A percentile compares a stretch with the other conserved stretches of the same genome.
Conservation (phyloP, 192 early-diverging fungal genomes). For the Coemansia sp. region DNA sequence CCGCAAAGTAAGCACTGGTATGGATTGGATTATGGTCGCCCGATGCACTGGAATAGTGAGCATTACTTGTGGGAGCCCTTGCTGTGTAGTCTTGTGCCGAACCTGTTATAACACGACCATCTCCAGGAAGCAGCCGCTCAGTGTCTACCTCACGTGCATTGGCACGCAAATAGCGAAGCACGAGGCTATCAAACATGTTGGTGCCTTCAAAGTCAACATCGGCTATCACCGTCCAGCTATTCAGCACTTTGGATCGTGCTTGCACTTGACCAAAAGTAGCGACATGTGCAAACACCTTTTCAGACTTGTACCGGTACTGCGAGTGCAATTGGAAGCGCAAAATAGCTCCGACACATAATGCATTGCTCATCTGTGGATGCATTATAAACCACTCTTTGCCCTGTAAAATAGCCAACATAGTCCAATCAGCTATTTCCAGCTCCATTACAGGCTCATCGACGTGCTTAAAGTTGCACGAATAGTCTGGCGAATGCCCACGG, state of each 20-base stretch:
- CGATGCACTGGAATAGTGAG: conserved; percentile 75
- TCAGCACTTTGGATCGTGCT: conserved; percentile 49
- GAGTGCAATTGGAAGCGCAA: conserved; percentile 80
- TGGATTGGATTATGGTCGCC: conserved; percentile 95
- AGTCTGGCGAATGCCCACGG: conserved; percentile 74
- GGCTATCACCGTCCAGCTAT: conserved; percentile 71
- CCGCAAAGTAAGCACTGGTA: conserved; percentile 87
- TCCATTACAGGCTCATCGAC: conserved; percentile 72
- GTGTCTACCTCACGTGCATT: conserved; percentile 68
- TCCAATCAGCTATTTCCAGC: conserved; percentile 60
- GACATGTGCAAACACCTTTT: conserved; percentile 57
- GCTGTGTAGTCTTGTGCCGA: not conserved
- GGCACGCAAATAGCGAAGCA: conserved; percentile 76
- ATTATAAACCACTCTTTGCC: conserved; percentile 79
- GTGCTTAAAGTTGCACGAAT: conserved; percentile 72
- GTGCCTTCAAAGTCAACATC: conserved; percentile 70
- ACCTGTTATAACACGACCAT: conserved; percentile 33
- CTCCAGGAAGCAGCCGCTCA: conserved; percentile 63
- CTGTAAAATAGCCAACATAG: conserved; percentile 75
- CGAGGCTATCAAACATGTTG: conserved; percentile 70
- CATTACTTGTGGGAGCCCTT: conserved; percentile 47
- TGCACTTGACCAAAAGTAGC: conserved; percentile 63
- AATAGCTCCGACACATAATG: conserved; percentile 26
- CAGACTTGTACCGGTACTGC: conserved; percentile 59
- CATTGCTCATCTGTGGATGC: not conserved